These are phyloP conservation scores for Mallotus japonicus DNA, from an alignment of 441 rosid species.

Conservation along the genomic window DNA sequence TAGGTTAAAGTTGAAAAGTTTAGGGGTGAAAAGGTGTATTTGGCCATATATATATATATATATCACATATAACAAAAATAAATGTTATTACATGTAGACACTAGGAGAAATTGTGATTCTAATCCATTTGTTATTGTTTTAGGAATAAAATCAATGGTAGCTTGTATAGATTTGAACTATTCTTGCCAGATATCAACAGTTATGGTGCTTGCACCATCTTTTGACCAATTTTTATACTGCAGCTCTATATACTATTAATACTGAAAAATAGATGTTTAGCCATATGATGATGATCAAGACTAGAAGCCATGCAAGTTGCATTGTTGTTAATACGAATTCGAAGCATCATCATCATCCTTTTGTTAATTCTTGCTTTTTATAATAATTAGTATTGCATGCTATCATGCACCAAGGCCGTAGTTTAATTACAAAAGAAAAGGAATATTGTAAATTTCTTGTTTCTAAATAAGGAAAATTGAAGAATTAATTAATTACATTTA, in stretches of 20 bases:
- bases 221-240: not conserved
- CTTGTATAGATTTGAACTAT: slow-evolving; percentile 18
- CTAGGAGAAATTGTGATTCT: slow-evolving; percentile 24
- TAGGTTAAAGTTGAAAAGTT: too few relatives aligned
- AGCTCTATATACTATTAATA: not conserved
- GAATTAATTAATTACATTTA: too few relatives aligned
- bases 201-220: slow-evolving; percentile 11
- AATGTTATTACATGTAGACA: slow-evolving; percentile 28
- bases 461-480: too few relatives aligned
- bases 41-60: too few relatives aligned
- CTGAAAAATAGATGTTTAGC: not conserved
- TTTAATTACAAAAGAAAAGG: too few relatives aligned
- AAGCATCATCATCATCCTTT: too few relatives aligned
- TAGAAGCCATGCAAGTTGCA: not conserved
- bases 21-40: too few relatives aligned
- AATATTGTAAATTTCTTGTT: too few relatives aligned
- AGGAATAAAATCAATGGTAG: slow-evolving; percentile 29
- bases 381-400: too few relatives aligned
- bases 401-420: too few relatives aligned
- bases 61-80: too few relatives aligned
- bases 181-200: slow-evolving; percentile 22
- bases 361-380: too few relatives aligned
- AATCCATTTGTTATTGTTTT: slow-evolving; percentile 26
- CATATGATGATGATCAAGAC: not conserved
- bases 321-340: not conserved